These are phyloP conservation scores for Eucalyptus pauciflora DNA, from an alignment of 345 rosid species.

Conservation along the genomic window DNA sequence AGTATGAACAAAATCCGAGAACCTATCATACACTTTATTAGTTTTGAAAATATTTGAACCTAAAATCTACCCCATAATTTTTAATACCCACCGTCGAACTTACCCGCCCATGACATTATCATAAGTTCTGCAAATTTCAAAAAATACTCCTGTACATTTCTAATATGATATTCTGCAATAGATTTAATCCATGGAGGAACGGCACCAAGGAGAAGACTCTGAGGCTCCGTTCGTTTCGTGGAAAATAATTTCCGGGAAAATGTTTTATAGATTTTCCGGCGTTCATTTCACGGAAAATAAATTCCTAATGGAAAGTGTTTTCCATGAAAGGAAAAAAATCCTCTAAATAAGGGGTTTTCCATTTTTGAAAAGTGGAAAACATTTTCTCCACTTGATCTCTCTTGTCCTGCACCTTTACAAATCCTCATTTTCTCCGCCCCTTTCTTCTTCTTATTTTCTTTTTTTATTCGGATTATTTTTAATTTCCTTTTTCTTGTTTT, in stretches of 20 bases:
- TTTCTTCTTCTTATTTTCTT: too few species aligned
- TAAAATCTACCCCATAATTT: background rate
- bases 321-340: too few species aligned
- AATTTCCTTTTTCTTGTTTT: too few species aligned
- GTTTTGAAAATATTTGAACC: background rate
- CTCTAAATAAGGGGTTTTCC: too few species aligned
- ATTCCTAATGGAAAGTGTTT: rapidly evolving
- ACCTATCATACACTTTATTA: rapidly evolving
- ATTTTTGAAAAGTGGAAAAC: too few species aligned
- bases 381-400: too few species aligned
- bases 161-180: background rate
- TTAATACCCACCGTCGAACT: background rate
- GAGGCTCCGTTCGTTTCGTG: too few species aligned
- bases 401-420: too few species aligned
- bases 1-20: background rate
- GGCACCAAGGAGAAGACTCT: background rate
- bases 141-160: background rate
- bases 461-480: too few species aligned
- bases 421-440: too few species aligned
- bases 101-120: rapidly evolving
- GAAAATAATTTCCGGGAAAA: too few species aligned
- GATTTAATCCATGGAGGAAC: background rate
- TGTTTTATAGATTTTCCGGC: rapidly evolving
- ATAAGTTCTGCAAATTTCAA: background rate
- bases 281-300: too few species aligned